These are phyloP conservation scores for Theobroma grandiflorum DNA, from an alignment of 441 rosid genomes.

Conservation along the genomic window DNA sequence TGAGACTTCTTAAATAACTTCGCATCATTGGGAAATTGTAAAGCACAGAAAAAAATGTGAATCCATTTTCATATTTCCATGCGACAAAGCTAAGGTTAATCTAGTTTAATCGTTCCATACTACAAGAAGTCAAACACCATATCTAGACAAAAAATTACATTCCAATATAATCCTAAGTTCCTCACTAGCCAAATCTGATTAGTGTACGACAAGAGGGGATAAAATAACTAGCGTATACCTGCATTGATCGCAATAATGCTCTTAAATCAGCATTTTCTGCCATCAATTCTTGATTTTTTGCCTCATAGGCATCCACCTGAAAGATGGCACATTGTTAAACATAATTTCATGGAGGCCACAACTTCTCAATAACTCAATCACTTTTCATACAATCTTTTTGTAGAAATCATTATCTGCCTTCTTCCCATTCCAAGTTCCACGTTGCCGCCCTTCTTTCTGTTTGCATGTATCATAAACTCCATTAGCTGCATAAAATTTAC, in stretches of 20 bases:
- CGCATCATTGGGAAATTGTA: constrained; percentile 2
- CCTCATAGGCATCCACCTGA: constrained; percentile 98
- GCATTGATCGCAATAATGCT: constrained; percentile 93
- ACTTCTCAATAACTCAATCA: constrained; percentile 23
- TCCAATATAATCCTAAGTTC: not conserved
- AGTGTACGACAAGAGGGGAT: constrained; percentile 5
- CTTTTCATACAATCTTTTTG: constrained; percentile 80
- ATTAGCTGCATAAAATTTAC: constrained; percentile 24
- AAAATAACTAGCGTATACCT: constrained; percentile 51
- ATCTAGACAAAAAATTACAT: not conserved
- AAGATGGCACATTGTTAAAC: constrained; percentile 27
- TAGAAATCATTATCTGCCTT: constrained; percentile 95
- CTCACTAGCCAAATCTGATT: not conserved
- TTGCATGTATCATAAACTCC: constrained; percentile 24
- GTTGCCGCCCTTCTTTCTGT: constrained; percentile 99
- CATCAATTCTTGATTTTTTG: constrained; percentile 93
- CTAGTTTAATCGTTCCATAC: constrained; percentile 12
- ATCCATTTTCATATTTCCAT: not conserved
- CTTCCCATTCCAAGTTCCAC: constrained; percentile 99
- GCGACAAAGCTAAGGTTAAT: constrained; percentile 4
- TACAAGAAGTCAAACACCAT: not conserved
- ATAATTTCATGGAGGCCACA: constrained; percentile 14
- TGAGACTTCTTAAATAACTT: not conserved
- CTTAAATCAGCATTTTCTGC: constrained; percentile 92
- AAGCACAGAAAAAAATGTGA: not conserved